Conservation (phyloP, 2,329 filamentous ascomycete species). For the Botrytis medusae region DNA sequence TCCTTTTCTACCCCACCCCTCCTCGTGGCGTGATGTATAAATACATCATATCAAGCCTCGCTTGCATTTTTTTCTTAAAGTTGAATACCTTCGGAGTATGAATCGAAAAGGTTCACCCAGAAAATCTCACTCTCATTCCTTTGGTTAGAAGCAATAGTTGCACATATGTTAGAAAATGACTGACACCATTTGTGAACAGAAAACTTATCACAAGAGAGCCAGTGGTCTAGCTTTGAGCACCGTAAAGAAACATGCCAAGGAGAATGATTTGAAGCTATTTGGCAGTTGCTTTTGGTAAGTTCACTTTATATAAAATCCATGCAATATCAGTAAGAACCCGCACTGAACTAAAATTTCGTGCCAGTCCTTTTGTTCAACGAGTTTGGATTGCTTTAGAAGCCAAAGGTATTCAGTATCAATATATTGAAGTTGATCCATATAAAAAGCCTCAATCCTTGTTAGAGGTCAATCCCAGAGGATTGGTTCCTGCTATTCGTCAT, state of each 20-base stretch:
- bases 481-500: slow-evolving; percentile 75
- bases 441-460: slow-evolving; percentile 68
- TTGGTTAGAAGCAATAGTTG: not conserved
- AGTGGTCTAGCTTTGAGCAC: slow-evolving; percentile 70
- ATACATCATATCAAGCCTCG: not conserved
- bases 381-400: slow-evolving; percentile 87
- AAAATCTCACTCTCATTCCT: not conserved
- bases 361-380: slow-evolving; percentile 75
- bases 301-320: slow-evolving; percentile 2
- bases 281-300: slow-evolving; percentile 80
- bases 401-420: slow-evolving; percentile 78
- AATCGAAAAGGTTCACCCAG: not conserved
- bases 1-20: not conserved
- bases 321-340: slow-evolving; percentile 26
- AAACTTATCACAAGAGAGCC: slow-evolving; percentile 69
- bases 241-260: slow-evolving; percentile 66
- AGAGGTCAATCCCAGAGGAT: slow-evolving; percentile 72
- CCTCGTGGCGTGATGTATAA: not conserved
- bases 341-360: slow-evolving; percentile 21
- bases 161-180: slow-evolving; percentile 46
- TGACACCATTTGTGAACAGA: slow-evolving; percentile 52
- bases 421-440: slow-evolving; percentile 82
- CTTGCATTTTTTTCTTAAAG: not conserved
- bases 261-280: slow-evolving; percentile 72
- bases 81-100: not conserved